Percentiles rank a stretch among this genome's conserved stretches.
These are phyloP conservation scores for Pseudonectria buxi DNA, from an alignment of 2,329 filamentous ascomycete genomes.

Conservation along the genomic window DNA sequence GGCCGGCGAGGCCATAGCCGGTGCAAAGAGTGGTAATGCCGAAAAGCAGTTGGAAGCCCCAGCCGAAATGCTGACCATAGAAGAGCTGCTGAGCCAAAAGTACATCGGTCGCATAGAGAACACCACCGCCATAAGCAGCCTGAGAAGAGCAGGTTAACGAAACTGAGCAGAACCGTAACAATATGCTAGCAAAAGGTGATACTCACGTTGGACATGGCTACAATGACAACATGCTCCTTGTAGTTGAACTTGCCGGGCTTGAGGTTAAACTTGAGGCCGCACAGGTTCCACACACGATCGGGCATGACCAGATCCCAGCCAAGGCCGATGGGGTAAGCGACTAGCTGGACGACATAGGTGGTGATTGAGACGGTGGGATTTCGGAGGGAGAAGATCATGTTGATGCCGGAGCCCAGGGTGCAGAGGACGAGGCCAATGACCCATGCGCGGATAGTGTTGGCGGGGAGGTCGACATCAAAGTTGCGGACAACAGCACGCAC, in stretches of 20 bases:
- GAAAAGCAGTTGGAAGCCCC: constrained; percentile 48
- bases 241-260: constrained; percentile 53
- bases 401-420: constrained; percentile 55
- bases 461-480: constrained; percentile 57
- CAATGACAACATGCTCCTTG: constrained; percentile 56
- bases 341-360: constrained; percentile 55
- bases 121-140: constrained; percentile 52
- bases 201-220: constrained; percentile 58
- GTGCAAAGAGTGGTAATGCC: constrained; percentile 49
- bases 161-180: too few species aligned
- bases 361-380: constrained; percentile 54
- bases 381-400: constrained; percentile 54
- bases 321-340: constrained; percentile 53
- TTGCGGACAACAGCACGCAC: constrained; percentile 60
- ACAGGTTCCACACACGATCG: constrained; percentile 42
- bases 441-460: constrained; percentile 60
- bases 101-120: constrained; percentile 49
- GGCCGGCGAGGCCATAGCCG: constrained; percentile 51
- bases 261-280: constrained; percentile 49
- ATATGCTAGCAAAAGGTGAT: background rate
- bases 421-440: constrained; percentile 53
- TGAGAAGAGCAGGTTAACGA: too few species aligned
- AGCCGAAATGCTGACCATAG: constrained; percentile 49
- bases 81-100: constrained; percentile 45
- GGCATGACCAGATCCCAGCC: constrained; percentile 51